These are phyloP conservation scores for Lentinula guzmanii DNA, from an alignment of 768 basidiomycete species.

Conservation along the genomic window DNA sequence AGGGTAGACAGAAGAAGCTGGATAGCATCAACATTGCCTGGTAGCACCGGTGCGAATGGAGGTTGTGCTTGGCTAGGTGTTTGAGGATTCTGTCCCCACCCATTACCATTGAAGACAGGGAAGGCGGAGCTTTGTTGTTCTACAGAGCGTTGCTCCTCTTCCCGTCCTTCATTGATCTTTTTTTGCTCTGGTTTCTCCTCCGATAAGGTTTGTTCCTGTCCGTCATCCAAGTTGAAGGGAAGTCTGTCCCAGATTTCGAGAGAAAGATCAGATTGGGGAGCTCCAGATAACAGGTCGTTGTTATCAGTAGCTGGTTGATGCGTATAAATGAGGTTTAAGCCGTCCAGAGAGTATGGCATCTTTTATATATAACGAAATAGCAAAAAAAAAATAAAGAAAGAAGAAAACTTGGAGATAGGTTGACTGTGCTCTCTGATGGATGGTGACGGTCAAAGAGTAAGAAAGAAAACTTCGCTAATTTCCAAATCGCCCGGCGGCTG, in stretches of 20 bases:
- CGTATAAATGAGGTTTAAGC: conserved; percentile 75
- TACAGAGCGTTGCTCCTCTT: conserved; percentile 34
- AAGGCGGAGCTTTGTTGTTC: conserved; percentile 56
- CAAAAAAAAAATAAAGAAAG: background rate
- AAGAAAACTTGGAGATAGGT: background rate
- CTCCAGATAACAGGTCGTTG: conserved; percentile 55
- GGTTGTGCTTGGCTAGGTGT: conserved; percentile 26
- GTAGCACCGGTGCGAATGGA: conserved; percentile 21
- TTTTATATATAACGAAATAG: conserved; percentile 22
- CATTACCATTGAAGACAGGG: conserved; percentile 16
- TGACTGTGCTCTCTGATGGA: background rate
- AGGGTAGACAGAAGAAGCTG: conserved; percentile 36
- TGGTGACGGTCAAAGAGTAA: background rate
- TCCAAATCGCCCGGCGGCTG: background rate
- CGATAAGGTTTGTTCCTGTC: conserved; percentile 27
- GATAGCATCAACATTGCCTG: conserved; percentile 34
- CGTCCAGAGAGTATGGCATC: conserved; percentile 59
- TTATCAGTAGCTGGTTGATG: conserved; percentile 32
- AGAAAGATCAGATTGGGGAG: conserved; percentile 63
- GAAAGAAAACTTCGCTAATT: background rate
- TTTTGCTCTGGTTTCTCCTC: conserved; percentile 25
- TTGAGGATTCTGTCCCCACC: conserved; percentile 32
- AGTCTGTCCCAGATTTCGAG: conserved; percentile 69
- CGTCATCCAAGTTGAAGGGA: conserved; percentile 72
- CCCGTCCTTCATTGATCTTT: conserved; percentile 40